Evolutionary conservation across 2,329 filamentous ascomycete genomes (phyloP), one percentile per base, ranked within the genome.

Genomic region (Xylariaceae sp.): DNA sequence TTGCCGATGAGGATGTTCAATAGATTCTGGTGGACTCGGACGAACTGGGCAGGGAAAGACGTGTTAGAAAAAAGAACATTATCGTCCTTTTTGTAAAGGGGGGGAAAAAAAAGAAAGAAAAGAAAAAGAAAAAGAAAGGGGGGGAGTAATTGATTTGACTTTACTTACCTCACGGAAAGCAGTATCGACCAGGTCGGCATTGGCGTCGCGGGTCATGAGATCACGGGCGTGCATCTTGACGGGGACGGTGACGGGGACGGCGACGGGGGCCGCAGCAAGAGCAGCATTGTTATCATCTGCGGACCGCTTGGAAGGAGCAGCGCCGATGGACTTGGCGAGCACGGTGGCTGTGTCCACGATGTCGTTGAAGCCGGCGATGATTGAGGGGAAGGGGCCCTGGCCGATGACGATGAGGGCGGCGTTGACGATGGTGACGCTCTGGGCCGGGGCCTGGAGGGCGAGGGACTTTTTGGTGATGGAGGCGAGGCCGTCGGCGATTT

Each of bases 1-100:
- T 59, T 59, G 44, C 54, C 34, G 42, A 59, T 47, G 45, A 46
- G 57, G 51, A 59, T 59, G 51, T 51, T 59, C 29, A 37, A 11
- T 11, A 37, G 8, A 3, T 37, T 7, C 35, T 37, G 35, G 35
- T 37, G 35, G 8, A 37, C 35, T 11, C 35, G 35, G 8, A 37
- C 35, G 35, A 37, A 37, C 35, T 37, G 35, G 35, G 12, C 35
- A 11, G 41, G 9, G 19, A 19, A 19, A 19, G 35, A 7, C 35
- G 8, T 3, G 35, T 37, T 37, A 37, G 8, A 7, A 26, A 26
- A 42, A 42, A 37, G 35, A 19, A 19, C 2, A 9, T 8, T 5
- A 11, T 19, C 19, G 19, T 19, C 19, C 19, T 19, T 19, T 19
- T 19, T 19, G 19, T 19, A 19, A 19, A 19, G 19, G 26, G 4